Evolutionary conservation across 2,329 filamentous ascomycete genomes (phyloP), one percentile per base, ranked within the genome.

Genomic region (Penicillium sp.): DNA sequence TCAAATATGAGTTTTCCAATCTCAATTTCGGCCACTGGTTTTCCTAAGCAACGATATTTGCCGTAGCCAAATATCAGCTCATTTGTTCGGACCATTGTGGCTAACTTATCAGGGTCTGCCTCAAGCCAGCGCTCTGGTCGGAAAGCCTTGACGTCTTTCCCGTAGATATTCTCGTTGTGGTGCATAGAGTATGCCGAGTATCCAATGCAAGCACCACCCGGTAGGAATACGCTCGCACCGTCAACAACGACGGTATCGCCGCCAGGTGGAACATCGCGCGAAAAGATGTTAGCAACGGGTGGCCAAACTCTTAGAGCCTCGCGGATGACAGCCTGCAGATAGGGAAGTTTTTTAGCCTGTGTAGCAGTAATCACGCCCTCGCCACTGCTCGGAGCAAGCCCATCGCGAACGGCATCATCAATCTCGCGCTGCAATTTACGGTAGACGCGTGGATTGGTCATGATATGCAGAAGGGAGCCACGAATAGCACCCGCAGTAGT

Each of bases 291-390:
- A 9, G 40, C 37, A 28, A 60, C 54, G 16, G 59, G 57, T 5
- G 59, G 59, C 49, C 47, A 51, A 16, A 70, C 52, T 37, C 68
- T 55, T 16, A 66, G 51, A 36, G 54, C 65, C 48, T 70, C 68
- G 21, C 61, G 58, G 16, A 70, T 67, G 7, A 66, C 63, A 2
- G 68, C 66, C 36, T 68, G 66, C 3, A 70, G 58, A 42, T 70
- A 75, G 1, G 69, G 66, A 34, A 75, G 57, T 1, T 54, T 57
- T 8, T 64, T 66, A 8, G 60, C 36, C 29, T 67, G 51, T 2
- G 55, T 39, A 11, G 57, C 60, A 1, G 56, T 58, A 13, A 68
- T 45, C 8, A 60, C 24, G 8, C 60, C 47, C 34, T 54, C 34
- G 37, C 18, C n/a, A n/a, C n/a, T n/a, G n/a, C n/a, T 44, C 3